Evolutionary conservation across 768 basidiomycete genomes (phyloP).

Genomic region (Grammothele lineata): DNA sequence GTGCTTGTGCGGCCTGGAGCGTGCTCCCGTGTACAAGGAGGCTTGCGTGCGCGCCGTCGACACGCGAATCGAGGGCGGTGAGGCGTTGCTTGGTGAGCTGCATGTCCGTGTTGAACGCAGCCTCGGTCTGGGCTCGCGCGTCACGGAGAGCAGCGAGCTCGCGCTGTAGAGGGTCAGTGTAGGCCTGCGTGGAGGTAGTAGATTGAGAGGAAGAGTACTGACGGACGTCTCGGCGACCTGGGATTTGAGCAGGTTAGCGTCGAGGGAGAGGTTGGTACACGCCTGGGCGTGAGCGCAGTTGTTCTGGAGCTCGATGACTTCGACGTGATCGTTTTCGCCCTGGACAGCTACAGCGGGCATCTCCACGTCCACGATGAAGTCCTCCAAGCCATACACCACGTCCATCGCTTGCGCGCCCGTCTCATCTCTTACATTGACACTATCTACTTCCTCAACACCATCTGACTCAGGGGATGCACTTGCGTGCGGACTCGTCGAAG

Average conservation of each 20-base stretch:
- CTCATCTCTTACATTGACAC: neutral
- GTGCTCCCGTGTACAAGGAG: constrained; percentile 29
- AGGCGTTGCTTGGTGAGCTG: constrained; percentile 38
- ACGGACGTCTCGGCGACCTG: constrained; percentile 11
- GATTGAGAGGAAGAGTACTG: constrained; percentile 1
- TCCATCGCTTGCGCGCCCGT: neutral
- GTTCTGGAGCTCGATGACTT: neutral
- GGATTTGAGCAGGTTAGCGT: neutral
- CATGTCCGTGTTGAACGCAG: constrained; percentile 35
- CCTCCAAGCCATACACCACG: neutral
- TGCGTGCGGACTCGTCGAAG: too few species aligned
- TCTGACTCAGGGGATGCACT: neutral
- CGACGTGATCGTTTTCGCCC: neutral
- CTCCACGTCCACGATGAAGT: neutral
- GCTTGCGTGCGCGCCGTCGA: constrained; percentile 33
- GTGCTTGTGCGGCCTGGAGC: constrained; percentile 27
- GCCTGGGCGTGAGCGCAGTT: neutral
- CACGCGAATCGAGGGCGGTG: constrained; percentile 35
- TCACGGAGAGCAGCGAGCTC: constrained; percentile 37
- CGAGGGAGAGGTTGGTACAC: neutral
- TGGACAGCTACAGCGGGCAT: neutral
- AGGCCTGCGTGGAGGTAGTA: neutral
- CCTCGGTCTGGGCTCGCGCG: constrained; percentile 32
- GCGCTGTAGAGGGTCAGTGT: constrained; percentile 8
- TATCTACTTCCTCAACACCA: neutral